A percentile compares a stretch with the other conserved stretches of the same genome.
Conservation (phyloP, 78 protist genomes). For the Dictyostelium intermedium region DNA sequence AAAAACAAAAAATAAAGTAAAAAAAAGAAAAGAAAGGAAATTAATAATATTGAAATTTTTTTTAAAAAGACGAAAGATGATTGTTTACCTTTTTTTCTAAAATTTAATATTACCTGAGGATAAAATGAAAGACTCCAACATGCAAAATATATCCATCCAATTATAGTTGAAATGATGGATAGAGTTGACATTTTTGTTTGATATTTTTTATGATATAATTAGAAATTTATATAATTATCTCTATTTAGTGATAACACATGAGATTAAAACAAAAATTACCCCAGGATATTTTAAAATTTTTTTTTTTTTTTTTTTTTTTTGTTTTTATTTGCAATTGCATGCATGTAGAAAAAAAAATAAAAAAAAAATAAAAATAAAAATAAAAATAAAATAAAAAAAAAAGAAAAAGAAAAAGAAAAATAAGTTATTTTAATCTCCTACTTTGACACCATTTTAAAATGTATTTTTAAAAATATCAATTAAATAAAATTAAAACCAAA, state of each 20-base stretch:
- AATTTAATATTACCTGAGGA: slow-evolving; percentile 90
- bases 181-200: neutral
- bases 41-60: neutral
- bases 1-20: neutral
- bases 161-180: neutral
- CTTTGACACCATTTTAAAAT: too few relatives aligned
- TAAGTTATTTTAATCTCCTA: too few relatives aligned
- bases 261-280: neutral
- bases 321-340: too few relatives aligned
- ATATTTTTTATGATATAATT: too few relatives aligned
- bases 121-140: slow-evolving; percentile 93
- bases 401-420: too few relatives aligned
- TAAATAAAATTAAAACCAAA: too few relatives aligned
- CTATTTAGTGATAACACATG: neutral
- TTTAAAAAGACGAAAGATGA: neutral
- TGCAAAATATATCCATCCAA: slow-evolving; percentile 92
- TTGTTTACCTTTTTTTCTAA: slow-evolving; percentile 46
- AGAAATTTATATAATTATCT: neutral
- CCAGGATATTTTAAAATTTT: too few relatives aligned
- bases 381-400: too few relatives aligned
- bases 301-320: too few relatives aligned
- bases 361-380: too few relatives aligned
- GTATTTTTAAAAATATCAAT: too few relatives aligned
- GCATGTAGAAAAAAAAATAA: too few relatives aligned
- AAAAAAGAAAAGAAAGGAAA: neutral